A percentile compares a stretch with the other conserved stretches of the same genome.
Evolutionary conservation across 768 basidiomycete genomes (phyloP).

Genomic region (Boletus rex-veris): DNA sequence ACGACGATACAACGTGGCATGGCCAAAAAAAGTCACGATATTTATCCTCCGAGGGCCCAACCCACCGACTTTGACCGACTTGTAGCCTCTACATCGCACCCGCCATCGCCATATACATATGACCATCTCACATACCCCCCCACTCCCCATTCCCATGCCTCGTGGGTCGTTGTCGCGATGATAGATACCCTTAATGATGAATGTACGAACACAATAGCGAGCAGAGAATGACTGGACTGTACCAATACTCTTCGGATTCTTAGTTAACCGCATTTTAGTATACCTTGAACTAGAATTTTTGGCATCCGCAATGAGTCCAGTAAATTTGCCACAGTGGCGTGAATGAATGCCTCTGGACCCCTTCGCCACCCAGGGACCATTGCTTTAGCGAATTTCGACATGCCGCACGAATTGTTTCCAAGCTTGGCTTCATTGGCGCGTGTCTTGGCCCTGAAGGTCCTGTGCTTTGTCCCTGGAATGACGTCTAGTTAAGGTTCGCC

Average conservation of each 20-base stretch:
- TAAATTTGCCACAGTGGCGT: slow-evolving; percentile 8
- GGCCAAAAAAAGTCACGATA: slow-evolving; percentile 19
- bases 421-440: slow-evolving; percentile 8
- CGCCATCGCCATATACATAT: slow-evolving; percentile 23
- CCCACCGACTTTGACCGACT: slow-evolving; percentile 13
- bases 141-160: slow-evolving; percentile 4
- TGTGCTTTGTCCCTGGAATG: slow-evolving; percentile 12
- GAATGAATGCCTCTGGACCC: slow-evolving; percentile 4
- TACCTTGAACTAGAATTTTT: slow-evolving; percentile 38
- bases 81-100: slow-evolving; percentile 31
- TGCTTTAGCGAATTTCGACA: slow-evolving; percentile 14
- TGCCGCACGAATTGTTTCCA: slow-evolving; percentile 10
- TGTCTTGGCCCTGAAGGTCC: slow-evolving; percentile 1
- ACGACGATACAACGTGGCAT: slow-evolving; percentile 23
- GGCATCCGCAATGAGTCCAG: slow-evolving; percentile 3
- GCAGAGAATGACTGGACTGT: slow-evolving; percentile 32
- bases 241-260: slow-evolving; percentile 31
- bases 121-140: slow-evolving; percentile 17
- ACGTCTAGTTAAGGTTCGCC: slow-evolving; percentile 21
- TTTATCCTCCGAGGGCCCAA: slow-evolving; percentile 22
- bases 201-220: slow-evolving; percentile 27
- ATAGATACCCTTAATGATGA: slow-evolving; percentile 29
- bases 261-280: slow-evolving; percentile 30
- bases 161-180: slow-evolving; percentile 30
- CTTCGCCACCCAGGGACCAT: slow-evolving; percentile 25